Base-by-base conservation (phyloP, 2,329 filamentous ascomycete genomes). In the Colletotrichum zoysiae region DNA sequence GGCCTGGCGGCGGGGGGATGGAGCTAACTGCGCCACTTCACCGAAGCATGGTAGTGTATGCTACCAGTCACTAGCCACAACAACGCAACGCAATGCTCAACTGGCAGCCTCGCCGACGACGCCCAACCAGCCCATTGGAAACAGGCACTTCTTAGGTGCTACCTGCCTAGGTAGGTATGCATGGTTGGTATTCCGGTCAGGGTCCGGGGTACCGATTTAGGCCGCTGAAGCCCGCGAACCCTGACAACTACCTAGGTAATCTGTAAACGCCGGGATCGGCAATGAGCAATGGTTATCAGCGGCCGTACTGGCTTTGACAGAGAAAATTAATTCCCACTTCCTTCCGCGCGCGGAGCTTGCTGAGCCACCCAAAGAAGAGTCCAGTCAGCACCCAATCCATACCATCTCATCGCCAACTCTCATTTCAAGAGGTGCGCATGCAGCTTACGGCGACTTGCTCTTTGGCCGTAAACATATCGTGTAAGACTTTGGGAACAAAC, bases 281-380 rank as follows among this genome's bases (percentile, higher is more conserved):
- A 72, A 60, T 70, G 70, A 65, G 65, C 70, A 70, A 60, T 70
- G 70, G 70, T 59, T 70, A 72, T 61, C 59, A 60, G 70, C 65
- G 70, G 70, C 70, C 65, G 48, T 55, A 69, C 59, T 65, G 53
- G 50, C 51, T 65, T n/a, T 69, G 65, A 59, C 50, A 55, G 35
- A 59, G 65, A 72, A 71, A 69, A 69, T 35, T 69, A 68, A 71
- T 48, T 64, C 69, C 69, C 65, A 68, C 55, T 59, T 67, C 58
- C 59, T 71, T 72, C 70, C 70, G 65, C 70, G 70, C 70, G 70
- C 70, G 70, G 70, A 72, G 60, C 65, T 70, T 56, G 64, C 59
- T 72, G 69, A 69, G 57, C 42, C 44, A 63, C 48, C 53, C 33
- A 30, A n/a, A 53, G 44, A 64, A 71, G 65, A 61, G 26, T 65